These are phyloP conservation scores for Termitomyces bulborhizus DNA, from an alignment of 768 basidiomycete species.

Conservation along the genomic window DNA sequence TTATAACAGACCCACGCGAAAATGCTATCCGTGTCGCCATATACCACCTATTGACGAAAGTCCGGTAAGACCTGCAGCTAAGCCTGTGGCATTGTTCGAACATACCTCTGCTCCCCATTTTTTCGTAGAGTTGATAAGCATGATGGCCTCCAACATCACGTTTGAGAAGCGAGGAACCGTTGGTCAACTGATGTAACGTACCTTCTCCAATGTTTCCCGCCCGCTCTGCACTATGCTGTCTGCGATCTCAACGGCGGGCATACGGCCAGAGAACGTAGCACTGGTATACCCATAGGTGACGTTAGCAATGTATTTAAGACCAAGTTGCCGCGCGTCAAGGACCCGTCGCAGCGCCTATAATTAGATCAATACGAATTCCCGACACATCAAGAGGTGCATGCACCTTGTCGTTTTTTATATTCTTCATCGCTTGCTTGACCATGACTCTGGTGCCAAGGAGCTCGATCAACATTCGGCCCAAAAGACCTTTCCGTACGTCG, in stretches of 20 bases:
- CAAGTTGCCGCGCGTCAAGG: conserved; percentile 86
- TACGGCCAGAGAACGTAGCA: conserved; percentile 91
- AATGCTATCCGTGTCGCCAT: conserved; percentile 96
- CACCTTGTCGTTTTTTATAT: conserved; percentile 69
- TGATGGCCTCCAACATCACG: conserved; percentile 60
- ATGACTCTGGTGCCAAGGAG: conserved; percentile 93
- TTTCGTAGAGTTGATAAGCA: conserved; percentile 61
- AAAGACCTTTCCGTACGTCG: conserved; percentile 73
- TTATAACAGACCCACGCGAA: conserved; percentile 51
- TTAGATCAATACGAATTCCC: background rate
- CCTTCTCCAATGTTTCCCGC: conserved; percentile 92
- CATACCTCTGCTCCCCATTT: conserved; percentile 79
- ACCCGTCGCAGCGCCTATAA: conserved; percentile 64
- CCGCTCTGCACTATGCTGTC: conserved; percentile 98
- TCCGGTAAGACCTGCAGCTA: background rate
- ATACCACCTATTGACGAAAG: conserved; percentile 56
- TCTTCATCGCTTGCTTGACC: conserved; percentile 97
- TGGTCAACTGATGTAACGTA: conserved; percentile 16
- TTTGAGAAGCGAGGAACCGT: background rate
- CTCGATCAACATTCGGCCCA: conserved; percentile 90
- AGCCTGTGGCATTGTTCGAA: background rate
- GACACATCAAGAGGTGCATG: background rate
- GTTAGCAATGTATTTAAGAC: conserved; percentile 91
- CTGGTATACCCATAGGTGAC: conserved; percentile 96
- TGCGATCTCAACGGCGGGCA: conserved; percentile 98